Base-by-base conservation (phyloP, 2,329 filamentous ascomycete genomes). In the Geosmithia flava region DNA sequence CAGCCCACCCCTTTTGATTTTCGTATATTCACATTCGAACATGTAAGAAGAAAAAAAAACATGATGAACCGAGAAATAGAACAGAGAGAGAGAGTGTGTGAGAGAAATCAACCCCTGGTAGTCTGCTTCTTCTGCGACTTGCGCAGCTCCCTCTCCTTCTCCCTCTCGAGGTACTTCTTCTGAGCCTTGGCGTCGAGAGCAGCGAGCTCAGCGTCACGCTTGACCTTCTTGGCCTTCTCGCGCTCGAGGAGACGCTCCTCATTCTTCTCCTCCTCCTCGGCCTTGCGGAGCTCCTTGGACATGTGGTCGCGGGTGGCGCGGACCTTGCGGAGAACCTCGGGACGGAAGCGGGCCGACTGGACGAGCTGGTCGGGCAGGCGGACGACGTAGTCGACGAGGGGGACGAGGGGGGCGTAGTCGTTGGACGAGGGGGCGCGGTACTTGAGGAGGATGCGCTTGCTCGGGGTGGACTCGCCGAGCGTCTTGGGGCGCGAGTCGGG, bases 271-370 rank as follows among this genome's bases (percentile, higher is more conserved):
- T 87, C 87, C 54, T 96, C 88, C 48, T 83, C 80, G 0, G 78
- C 70, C 68, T 86, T 89, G 64, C 85, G 81, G 59, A 98, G 81
- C 69, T 85, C 85, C 60, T 78, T 77, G 58, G 86, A 78, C 58
- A 87, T 83, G 49, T 87, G 83, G 42, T 97, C 91, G 53, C 93
- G 88, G 33, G 82, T 83, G 52, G 72, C 71, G 59, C 81, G 81
- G 55, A 98, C 76, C 73, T 94, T 95, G 65, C 87, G 87, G 63
- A 84, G 70, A 33, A 95, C 89, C 71, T 97, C 87, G 39, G 87
- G 80, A 13, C 93, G 87, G 81, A 96, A 96, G 66, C 87, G 90
- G 11, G 80, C 90, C 23, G 69, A 68, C 49, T 79, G 71, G 49
- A 84, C 88, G 45, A 98, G 83, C 55, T 77, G 71, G 62, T 98